Evolutionary conservation across 2,329 filamentous ascomycete species (phyloP).

Genomic region (Fusarium coffeatum): DNA sequence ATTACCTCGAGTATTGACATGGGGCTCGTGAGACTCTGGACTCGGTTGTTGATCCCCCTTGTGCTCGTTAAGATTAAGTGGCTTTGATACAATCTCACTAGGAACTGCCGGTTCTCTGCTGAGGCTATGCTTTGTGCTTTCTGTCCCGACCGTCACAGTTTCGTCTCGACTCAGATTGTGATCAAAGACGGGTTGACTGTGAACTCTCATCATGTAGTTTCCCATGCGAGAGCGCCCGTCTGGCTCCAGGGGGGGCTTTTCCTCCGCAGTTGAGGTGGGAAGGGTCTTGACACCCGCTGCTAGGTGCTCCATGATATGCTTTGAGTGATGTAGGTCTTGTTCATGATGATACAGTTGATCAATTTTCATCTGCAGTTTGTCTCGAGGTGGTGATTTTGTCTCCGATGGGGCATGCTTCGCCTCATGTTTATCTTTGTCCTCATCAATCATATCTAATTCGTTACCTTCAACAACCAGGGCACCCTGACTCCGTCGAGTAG

Average conservation of each 20-base stretch:
- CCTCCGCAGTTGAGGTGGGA: conserved; percentile 1
- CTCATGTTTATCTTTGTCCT: conserved; percentile 9
- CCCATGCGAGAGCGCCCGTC: conserved; percentile 2
- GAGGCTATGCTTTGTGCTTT: conserved; percentile 23
- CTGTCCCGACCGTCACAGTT: conserved; percentile 8
- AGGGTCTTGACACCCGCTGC: conserved; percentile 37
- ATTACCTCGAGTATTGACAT: conserved; percentile 29
- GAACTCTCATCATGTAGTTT: not conserved
- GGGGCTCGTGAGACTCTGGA: conserved; percentile 38
- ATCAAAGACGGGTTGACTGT: conserved; percentile 2
- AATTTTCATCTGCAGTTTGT: conserved; percentile 44
- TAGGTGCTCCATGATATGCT: conserved; percentile 53
- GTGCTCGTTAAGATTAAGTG: conserved; percentile 26
- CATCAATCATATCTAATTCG: conserved; percentile 16
- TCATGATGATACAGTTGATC: conserved; percentile 50
- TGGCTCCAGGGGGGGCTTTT: conserved; percentile 7
- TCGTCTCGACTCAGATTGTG: conserved; percentile 33
- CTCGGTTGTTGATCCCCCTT: conserved; percentile 25
- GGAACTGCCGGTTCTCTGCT: conserved; percentile 21
- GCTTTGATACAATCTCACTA: conserved; percentile 5
- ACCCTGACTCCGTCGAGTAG: conserved; percentile 25
- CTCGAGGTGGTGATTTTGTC: conserved; percentile 11
- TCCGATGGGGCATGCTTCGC: not conserved
- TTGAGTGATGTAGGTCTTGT: conserved; percentile 49
- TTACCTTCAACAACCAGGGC: conserved; percentile 1